Base-by-base conservation (phyloP, 2,329 filamentous ascomycete species). In the Torrubiella hemipterigena region DNA sequence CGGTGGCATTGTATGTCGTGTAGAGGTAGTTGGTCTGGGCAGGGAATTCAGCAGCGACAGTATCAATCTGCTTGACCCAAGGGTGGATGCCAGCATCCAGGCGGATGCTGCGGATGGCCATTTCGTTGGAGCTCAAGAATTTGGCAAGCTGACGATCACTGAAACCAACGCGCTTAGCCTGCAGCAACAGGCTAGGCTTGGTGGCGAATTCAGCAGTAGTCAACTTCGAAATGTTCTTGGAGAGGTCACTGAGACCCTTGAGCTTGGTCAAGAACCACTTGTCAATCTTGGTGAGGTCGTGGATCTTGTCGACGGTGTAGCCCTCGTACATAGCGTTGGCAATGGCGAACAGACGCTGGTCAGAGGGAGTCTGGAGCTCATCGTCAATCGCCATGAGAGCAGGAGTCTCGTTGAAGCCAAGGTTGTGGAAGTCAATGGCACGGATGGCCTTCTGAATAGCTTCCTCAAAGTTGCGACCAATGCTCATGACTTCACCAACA, bases 401-500 rank as follows among this genome's bases (percentile, higher is more conserved):
- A 48, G 78, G 75, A 10, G 86, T 94, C 53, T 91, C 83, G 48
- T 85, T 87, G 61, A 95, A 98, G 20, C 91, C 91, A 16, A 94
- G 69, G 52, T 96, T 96, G 64, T 91, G 80, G 59, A 84, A 89
- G 56, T 98, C 91, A 35, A 96, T 89, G 24, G 85, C 79, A 30
- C 91, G 80, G 47, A 98, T 98, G 14, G 91, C 91, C 59, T 96
- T 98, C 49, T 98, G 91, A 25, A 98, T 94, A 7, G 91, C 91
- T 60, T 98, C 91, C 58, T 98, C 91, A 46, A 98, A 98, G 1
- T 83, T 93, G 42, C 91, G 70, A 35, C 91, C 91, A 44, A 98
- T 95, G 49, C 82, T 89, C 91, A 98, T 96, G 43, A 98, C 91
- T 56, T 98, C 91, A 50, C 91, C 91, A 32, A 98, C 87, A 72